phyloP scores from a whole-genome alignment of 768 basidiomycete species.

The Leccinum variicolor region DNA sequence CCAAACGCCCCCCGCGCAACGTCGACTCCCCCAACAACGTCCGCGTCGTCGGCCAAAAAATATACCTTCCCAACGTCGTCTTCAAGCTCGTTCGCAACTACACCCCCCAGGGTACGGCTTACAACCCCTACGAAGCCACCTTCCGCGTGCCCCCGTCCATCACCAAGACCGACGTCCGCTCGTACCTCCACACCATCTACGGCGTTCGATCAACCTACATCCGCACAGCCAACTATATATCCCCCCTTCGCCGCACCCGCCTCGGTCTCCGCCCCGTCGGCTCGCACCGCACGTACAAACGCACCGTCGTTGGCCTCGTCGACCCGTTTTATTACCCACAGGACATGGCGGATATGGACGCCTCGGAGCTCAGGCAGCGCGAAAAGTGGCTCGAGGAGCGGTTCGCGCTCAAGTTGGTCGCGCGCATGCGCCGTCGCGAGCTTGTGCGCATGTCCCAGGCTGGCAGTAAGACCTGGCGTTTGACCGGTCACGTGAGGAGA shows the following conservation, averaged over 20 bases:
- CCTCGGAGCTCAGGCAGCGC: slow-evolving; percentile 49
- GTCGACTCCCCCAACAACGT: slow-evolving; percentile 36
- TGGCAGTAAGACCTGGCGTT: slow-evolving; percentile 36
- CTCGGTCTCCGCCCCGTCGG: slow-evolving; percentile 29
- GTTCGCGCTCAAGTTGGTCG: slow-evolving; percentile 45
- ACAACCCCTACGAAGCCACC: slow-evolving; percentile 94
- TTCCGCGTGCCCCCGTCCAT: slow-evolving; percentile 87
- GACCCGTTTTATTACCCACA: slow-evolving; percentile 94
- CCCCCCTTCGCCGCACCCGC: slow-evolving; percentile 41
- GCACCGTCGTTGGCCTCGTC: slow-evolving; percentile 86
- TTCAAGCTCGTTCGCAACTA: slow-evolving; percentile 83
- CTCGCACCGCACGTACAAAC: slow-evolving; percentile 70
- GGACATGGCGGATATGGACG: slow-evolving; percentile 71
- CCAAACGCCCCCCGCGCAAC: slow-evolving; percentile 14
- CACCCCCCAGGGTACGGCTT: slow-evolving; percentile 70
- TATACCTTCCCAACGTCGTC: slow-evolving; percentile 88
- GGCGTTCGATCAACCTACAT: slow-evolving; percentile 90
- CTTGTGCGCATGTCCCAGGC: slow-evolving; percentile 36
- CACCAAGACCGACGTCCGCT: slow-evolving; percentile 90
- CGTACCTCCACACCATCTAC: slow-evolving; percentile 81
- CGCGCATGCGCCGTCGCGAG: slow-evolving; percentile 30
- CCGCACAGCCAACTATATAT: slow-evolving; percentile 88
- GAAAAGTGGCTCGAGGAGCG: slow-evolving; percentile 62
- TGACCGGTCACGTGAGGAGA: slow-evolving; percentile 40
- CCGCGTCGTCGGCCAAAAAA: slow-evolving; percentile 69